Evolutionary conservation across 768 basidiomycete genomes (phyloP).

Genomic region (Leccinum olivaceopallidum): DNA sequence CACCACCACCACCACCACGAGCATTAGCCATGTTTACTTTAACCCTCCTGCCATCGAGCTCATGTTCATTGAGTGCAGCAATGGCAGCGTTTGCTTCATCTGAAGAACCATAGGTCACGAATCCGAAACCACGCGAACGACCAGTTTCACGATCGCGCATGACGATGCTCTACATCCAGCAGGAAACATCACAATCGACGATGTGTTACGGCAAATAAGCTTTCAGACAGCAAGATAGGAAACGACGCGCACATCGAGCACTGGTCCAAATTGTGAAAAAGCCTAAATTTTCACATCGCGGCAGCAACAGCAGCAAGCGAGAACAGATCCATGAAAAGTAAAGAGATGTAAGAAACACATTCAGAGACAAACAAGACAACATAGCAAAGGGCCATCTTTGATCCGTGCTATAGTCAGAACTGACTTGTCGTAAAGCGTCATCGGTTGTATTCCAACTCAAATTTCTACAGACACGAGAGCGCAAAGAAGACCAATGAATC

Average conservation of each 20-base stretch:
- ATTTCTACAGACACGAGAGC: constrained; percentile 68
- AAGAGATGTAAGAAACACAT: constrained; percentile 31
- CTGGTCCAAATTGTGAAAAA: constrained; percentile 78
- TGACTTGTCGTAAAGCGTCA: constrained; percentile 85
- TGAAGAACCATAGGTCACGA: constrained; percentile 71
- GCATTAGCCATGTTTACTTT: constrained; percentile 86
- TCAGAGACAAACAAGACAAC: constrained; percentile 45
- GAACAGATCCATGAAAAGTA: constrained; percentile 30
- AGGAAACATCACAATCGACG: constrained; percentile 33
- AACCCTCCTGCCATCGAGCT: constrained; percentile 91
- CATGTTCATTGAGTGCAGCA: constrained; percentile 75
- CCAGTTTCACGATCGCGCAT: constrained; percentile 99
- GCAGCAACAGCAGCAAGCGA: constrained; percentile 17
- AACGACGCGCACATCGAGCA: constrained; percentile 86
- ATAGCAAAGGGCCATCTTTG: constrained; percentile 34
- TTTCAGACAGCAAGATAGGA: constrained; percentile 22
- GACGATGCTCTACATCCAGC: constrained; percentile 75
- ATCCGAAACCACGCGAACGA: constrained; percentile 96
- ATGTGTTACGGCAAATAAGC: constrained; percentile 21
- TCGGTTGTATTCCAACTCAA: constrained; percentile 96
- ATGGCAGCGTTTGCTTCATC: constrained; percentile 83
- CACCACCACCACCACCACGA: constrained; percentile 56
- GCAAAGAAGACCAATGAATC: constrained; percentile 46
- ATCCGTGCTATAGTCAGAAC: constrained; percentile 49
- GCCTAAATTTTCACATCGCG: constrained; percentile 51